phyloP scores from a whole-genome alignment of 257 asterid species.

The Catharanthus roseus region DNA sequence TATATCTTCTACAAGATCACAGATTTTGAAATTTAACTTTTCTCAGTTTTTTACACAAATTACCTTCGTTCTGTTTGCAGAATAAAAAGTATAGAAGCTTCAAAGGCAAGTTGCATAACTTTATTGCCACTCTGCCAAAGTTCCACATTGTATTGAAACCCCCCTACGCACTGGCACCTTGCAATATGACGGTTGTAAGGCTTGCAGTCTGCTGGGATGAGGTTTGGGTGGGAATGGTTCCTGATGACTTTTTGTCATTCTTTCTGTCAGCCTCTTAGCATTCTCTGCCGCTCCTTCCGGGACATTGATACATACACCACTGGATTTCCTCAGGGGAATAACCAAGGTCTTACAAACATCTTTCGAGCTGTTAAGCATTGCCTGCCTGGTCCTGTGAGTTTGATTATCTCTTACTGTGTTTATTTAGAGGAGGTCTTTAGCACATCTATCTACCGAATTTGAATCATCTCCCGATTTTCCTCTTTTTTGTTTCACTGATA shows the following conservation, averaged over 20 bases:
- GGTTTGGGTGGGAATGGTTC: not conserved
- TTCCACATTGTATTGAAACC: not conserved
- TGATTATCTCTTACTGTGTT: not conserved
- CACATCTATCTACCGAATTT: not conserved
- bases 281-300: conserved; percentile 71
- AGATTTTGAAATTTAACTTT: conserved; percentile 11
- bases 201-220: too few species aligned
- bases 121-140: not conserved
- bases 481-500: not conserved
- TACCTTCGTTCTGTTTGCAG: conserved; percentile 59
- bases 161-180: not conserved
- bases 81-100: conserved; percentile 67
- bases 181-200: not conserved
- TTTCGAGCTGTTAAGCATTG: conserved; percentile 82
- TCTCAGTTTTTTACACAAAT: conserved; percentile 7
- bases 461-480: not conserved
- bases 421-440: not conserved
- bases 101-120: conserved; percentile 55
- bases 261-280: conserved; percentile 75
- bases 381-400: conserved; percentile 88
- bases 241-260: conserved; percentile 16
- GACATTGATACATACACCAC: conserved; percentile 89
- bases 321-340: conserved; percentile 83
- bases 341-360: conserved; percentile 53
- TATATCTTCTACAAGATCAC: conserved; percentile 3